A percentile compares a stretch with the other conserved stretches of the same genome.
These are phyloP conservation scores for Candida sp. DNA, from an alignment of 1,139 yeast genomes.

Conservation along the genomic window DNA sequence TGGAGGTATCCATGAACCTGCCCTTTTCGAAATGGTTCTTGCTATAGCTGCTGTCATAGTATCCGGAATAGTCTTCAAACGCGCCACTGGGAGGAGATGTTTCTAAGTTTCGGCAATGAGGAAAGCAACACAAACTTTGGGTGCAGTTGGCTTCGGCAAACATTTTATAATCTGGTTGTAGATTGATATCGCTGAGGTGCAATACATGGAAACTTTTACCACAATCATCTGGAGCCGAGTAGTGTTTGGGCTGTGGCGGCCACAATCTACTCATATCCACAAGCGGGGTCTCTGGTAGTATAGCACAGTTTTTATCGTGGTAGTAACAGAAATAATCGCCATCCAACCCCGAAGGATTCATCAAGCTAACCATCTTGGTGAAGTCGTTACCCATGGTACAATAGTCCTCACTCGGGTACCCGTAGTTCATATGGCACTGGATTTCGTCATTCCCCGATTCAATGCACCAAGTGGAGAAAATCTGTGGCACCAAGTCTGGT, in stretches of 20 bases:
- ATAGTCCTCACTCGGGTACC: conserved; percentile 23
- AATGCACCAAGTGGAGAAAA: conserved; percentile 47
- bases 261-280: conserved; percentile 45
- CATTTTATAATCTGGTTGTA: conserved; percentile 27
- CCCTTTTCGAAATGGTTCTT: conserved; percentile 28
- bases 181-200: conserved; percentile 31
- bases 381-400: conserved; percentile 38
- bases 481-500: conserved; percentile 46
- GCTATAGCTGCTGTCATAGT: conserved; percentile 27
- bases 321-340: conserved; percentile 60
- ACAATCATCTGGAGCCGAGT: conserved; percentile 25
- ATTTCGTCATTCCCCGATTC: conserved; percentile 34
- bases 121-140: conserved; percentile 28
- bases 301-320: conserved; percentile 44
- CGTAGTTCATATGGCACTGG: conserved; percentile 25
- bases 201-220: conserved; percentile 28
- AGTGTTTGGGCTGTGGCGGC: conserved; percentile 35
- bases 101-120: conserved; percentile 21
- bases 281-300: conserved; percentile 45
- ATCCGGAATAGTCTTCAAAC: conserved; percentile 20
- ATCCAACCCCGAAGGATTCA: conserved; percentile 53
- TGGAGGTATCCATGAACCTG: conserved; percentile 22
- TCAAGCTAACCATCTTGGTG: conserved; percentile 46
- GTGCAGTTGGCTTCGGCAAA: conserved; percentile 35
- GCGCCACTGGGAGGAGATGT: conserved; percentile 13